A percentile compares a stretch with the other conserved stretches of the same genome.
Conservation (phyloP, 2,329 filamentous ascomycete genomes). For the Botrytis squamosa region DNA sequence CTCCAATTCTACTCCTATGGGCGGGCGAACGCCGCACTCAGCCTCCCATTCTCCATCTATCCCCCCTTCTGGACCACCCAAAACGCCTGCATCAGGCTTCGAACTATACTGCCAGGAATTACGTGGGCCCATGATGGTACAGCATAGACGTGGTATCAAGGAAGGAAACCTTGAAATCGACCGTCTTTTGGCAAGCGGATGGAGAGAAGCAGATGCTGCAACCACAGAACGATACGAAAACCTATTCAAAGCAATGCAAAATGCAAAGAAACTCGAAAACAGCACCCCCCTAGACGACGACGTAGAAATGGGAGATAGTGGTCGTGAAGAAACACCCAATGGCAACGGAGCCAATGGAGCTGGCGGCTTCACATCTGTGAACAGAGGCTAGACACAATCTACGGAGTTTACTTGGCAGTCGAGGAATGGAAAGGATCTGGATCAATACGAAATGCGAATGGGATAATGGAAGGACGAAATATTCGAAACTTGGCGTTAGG, state of each 20-base stretch:
- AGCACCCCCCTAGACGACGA: slow-evolving; percentile 33
- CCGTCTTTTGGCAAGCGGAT: slow-evolving; percentile 32
- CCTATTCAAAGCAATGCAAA: slow-evolving; percentile 4
- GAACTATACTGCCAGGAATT: slow-evolving; percentile 37
- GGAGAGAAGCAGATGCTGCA: slow-evolving; percentile 29
- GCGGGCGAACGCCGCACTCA: slow-evolving; percentile 16
- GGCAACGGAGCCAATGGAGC: slow-evolving; percentile 22
- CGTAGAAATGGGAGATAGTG: slow-evolving; percentile 39
- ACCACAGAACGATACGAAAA: slow-evolving; percentile 11
- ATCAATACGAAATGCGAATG: not conserved
- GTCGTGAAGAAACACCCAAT: slow-evolving; percentile 30
- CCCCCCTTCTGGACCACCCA: slow-evolving; percentile 19
- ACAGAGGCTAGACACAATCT: slow-evolving; percentile 26
- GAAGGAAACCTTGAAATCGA: slow-evolving; percentile 37
- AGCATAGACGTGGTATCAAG: slow-evolving; percentile 32
- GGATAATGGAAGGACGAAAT: slow-evolving; percentile 4
- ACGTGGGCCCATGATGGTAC: slow-evolving; percentile 29
- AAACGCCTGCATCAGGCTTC: slow-evolving; percentile 33
- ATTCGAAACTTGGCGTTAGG: slow-evolving; percentile 11
- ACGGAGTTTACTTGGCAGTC: slow-evolving; percentile 17
- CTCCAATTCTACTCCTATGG: slow-evolving; percentile 15
- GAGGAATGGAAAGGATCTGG: slow-evolving; percentile 10
- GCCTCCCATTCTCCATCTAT: slow-evolving; percentile 22
- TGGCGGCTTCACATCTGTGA: slow-evolving; percentile 38
- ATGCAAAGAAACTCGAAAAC: slow-evolving; percentile 20